phyloP scores from a whole-genome alignment of 768 basidiomycete genomes.

The Candolleomyces eurysporus region DNA sequence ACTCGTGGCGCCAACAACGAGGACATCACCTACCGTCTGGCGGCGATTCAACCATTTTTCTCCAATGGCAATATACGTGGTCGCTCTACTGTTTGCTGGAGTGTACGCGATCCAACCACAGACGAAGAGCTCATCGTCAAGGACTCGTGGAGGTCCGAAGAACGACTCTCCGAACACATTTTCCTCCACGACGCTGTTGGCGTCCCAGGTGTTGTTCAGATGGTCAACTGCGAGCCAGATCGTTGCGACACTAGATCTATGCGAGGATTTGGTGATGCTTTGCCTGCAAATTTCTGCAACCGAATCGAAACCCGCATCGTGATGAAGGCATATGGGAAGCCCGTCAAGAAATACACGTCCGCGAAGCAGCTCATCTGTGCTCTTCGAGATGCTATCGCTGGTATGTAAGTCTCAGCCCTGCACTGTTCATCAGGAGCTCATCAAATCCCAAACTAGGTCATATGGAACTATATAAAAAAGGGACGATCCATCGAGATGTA shows the following conservation, averaged over 20 bases:
- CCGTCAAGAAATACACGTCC: conserved; percentile 1
- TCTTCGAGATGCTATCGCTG: conserved; percentile 1
- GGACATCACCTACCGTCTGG: background rate
- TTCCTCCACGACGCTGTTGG: background rate
- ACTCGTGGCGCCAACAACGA: background rate
- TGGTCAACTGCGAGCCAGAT: background rate
- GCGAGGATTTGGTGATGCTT: too few species aligned
- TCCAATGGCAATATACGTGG: background rate
- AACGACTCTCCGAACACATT: background rate
- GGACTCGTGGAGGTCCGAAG: background rate
- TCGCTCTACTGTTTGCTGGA: background rate
- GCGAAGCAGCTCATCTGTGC: conserved; percentile 6
- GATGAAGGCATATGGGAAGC: conserved; percentile 9
- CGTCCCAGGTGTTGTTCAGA: background rate
- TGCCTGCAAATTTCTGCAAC: background rate
- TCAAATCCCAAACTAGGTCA: background rate
- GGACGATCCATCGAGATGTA: conserved; percentile 14
- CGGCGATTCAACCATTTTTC: background rate
- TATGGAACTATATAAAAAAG: background rate
- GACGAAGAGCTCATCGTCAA: background rate
- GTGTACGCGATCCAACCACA: background rate
- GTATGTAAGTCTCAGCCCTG: too few species aligned
- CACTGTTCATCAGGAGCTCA: too few species aligned
- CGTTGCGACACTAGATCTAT: background rate
- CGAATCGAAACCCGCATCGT: background rate